Conservation (phyloP, 306 rosid species). For the Pterocarpus macrocarpus region DNA sequence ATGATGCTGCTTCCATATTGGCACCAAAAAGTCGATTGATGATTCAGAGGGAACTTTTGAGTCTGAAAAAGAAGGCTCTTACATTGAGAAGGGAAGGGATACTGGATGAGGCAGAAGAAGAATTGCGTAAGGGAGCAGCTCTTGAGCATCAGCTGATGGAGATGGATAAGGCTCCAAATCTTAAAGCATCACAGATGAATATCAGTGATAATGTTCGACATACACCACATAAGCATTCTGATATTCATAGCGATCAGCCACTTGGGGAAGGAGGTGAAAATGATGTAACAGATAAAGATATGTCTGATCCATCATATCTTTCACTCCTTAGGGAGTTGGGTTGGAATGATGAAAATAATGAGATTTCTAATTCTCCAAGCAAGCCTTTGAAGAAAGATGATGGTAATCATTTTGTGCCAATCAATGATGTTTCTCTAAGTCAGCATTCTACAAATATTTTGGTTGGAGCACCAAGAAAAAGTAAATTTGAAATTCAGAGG, state of each 20-base stretch:
- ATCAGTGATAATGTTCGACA: slow-evolving; percentile 46
- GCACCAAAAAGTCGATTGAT: slow-evolving; percentile 68
- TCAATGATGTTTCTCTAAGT: slow-evolving; percentile 50
- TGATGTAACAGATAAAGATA: slow-evolving; percentile 84
- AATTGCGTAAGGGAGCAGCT: slow-evolving; percentile 71
- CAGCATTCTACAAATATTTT: slow-evolving; percentile 47
- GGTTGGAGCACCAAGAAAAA: slow-evolving; percentile 61
- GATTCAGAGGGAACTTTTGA: slow-evolving; percentile 93
- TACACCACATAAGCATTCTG: slow-evolving; percentile 47
- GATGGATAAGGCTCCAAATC: slow-evolving; percentile 60
- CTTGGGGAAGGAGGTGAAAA: slow-evolving; percentile 63
- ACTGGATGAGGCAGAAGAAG: slow-evolving; percentile 85
- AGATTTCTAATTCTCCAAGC: slow-evolving; percentile 43
- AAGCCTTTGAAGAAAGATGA: slow-evolving; percentile 54
- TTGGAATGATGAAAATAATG: slow-evolving; percentile 81
- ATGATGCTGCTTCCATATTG: slow-evolving; percentile 45
- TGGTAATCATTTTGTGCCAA: slow-evolving; percentile 45
- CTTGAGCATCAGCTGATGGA: slow-evolving; percentile 88
- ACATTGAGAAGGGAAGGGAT: slow-evolving; percentile 90
- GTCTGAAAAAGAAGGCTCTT: slow-evolving; percentile 83
- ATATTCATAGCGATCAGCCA: slow-evolving; percentile 50
- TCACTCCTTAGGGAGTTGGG: slow-evolving; percentile 82
- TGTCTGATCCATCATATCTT: slow-evolving; percentile 91
- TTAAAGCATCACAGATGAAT: slow-evolving; percentile 37
- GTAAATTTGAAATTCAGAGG: slow-evolving; percentile 83